Evolutionary conservation across 2,329 filamentous ascomycete species (phyloP).

Genomic region (Hypoxylon sp.): DNA sequence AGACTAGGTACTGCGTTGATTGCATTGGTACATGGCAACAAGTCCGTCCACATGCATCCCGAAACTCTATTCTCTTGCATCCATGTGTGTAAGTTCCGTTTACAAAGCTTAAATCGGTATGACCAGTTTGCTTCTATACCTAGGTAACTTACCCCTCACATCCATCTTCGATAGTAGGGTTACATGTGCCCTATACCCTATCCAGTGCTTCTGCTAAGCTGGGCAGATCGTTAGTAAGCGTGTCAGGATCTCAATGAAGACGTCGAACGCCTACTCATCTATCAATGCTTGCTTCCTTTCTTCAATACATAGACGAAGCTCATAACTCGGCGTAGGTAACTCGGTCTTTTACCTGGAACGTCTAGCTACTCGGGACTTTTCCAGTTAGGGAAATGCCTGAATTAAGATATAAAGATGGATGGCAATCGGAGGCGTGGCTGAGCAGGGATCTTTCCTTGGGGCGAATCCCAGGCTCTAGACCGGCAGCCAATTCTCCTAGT

Average conservation of each 20-base stretch:
- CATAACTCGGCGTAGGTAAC: conserved; percentile 1
- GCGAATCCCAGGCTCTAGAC: conserved; percentile 27
- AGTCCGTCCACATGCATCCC: no score
- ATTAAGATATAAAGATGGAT: conserved; percentile 8
- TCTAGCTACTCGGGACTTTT: conserved; percentile 22
- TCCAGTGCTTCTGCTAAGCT: background rate
- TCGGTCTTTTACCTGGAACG: conserved; percentile 7
- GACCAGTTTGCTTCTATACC: no score
- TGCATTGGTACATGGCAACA: no score
- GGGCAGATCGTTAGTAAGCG: background rate
- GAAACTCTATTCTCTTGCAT: no score
- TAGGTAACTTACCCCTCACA: no score
- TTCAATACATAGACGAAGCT: background rate
- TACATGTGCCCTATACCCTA: background rate
- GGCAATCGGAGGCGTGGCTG: conserved; percentile 38
- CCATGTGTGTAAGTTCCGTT: no score
- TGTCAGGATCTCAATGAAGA: background rate
- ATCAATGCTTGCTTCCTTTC: background rate
- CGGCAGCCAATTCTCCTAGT: conserved; percentile 30
- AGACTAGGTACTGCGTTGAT: no score
- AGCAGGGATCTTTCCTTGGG: conserved; percentile 31
- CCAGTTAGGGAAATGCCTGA: conserved; percentile 16
- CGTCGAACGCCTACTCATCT: background rate
- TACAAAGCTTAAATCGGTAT: no score
- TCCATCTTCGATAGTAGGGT: background rate